These are phyloP conservation scores for Cyanidium caldarium DNA, from an alignment of 23 red algal species.

Conservation along the genomic window DNA sequence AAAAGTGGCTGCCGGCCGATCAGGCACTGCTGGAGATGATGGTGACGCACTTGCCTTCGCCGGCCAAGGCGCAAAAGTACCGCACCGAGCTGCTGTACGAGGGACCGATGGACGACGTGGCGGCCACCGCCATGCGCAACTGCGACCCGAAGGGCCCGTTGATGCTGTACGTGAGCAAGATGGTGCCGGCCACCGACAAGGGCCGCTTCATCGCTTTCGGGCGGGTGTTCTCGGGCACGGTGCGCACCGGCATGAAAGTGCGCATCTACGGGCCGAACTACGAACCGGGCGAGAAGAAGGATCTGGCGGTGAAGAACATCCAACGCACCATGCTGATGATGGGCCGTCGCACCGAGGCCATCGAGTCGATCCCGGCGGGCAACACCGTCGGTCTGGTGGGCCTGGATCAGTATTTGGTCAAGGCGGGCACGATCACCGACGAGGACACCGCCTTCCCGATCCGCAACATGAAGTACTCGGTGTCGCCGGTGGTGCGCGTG, in stretches of 20 bases:
- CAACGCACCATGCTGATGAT: conserved; percentile 98
- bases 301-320: conserved; percentile 81
- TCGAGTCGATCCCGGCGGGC: conserved; percentile 90
- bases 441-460: conserved; percentile 89
- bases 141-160: conserved; percentile 96
- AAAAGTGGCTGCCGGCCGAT: conserved; percentile 97
- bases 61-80: conserved; percentile 91
- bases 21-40: conserved; percentile 98
- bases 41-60: conserved; percentile 82
- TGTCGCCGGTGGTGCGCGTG: conserved; percentile 95
- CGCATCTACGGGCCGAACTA: conserved; percentile 97
- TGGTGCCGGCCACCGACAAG: conserved; percentile 94
- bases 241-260: conserved; percentile 83
- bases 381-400: conserved; percentile 98
- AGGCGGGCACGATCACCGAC: conserved; percentile 86
- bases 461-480: conserved; percentile 99
- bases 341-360: conserved; percentile 76
- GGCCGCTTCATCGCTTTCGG: conserved; percentile 96
- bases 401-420: conserved; percentile 78
- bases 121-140: conserved; percentile 90
- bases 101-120: conserved; percentile 83
- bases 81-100: conserved; percentile 89
- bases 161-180: conserved; percentile 99
- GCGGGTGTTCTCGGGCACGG: conserved; percentile 93
- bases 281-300: conserved; percentile 91